Evolutionary conservation across 768 basidiomycete genomes (phyloP), one percentile per base, ranked within the genome.

Genomic region (Amanita subjunquillea): DNA sequence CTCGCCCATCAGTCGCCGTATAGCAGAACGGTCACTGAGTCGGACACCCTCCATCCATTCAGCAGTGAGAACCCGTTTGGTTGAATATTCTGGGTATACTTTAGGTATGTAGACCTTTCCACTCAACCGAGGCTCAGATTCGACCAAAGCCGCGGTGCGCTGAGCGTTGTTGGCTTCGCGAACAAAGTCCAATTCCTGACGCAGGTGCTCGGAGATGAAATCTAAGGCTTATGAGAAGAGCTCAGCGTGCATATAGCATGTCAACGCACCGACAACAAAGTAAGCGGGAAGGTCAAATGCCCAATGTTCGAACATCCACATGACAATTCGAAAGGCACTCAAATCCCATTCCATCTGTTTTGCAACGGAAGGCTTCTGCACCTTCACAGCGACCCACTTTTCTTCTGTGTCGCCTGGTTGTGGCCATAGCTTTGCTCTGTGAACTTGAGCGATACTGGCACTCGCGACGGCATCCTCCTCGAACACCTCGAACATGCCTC

Each of bases 401-500:
- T 70, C 74, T 51, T 72, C 70, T 7, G 65, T 64, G 48, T 73
- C 70, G 9, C 67, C 71, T 4, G 67, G 59, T 25, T 41, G 59
- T 0, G 73, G 69, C 72, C 76, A 73, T 13, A 76, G 58, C 49
- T 73, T 75, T 4, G 94, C 94, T 42, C 77, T 75, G 62, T 96
- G 93, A 0, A 96, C 94, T 63, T 96, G 94, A 0, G 93, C 93
- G 53, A 97, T 85, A 58, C 87, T 89, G 2, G 94, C 94, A 55
- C 87, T 90, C 0, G 93, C 93, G 1, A 89, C 70, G 0, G 93
- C 84, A 2, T 76, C 62, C 55, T 82, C 75, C 51, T 91, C 86
- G 55, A 96, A 95, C 9, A 76, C 69, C 34, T 82, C 82, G 59
- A 95, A 95, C 2, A 92, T 67, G 15, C 87, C 88, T 23, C 75